phyloP scores from a whole-genome alignment of 306 rosid genomes.

The Fragaria iinumae region DNA sequence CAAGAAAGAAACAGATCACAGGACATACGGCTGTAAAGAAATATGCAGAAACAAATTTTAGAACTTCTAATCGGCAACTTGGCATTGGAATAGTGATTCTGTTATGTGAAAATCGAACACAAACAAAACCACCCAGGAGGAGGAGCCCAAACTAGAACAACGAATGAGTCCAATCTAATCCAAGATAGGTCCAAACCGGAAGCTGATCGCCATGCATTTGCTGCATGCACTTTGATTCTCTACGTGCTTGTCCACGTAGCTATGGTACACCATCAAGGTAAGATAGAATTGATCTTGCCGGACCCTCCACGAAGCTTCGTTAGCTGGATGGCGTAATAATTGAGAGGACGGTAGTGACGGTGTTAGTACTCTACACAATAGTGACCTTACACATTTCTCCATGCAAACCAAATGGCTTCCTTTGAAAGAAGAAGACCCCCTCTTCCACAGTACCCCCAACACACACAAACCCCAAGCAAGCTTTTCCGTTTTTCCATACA shows the following conservation, averaged over 20 bases:
- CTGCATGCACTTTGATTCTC: conserved; percentile 20
- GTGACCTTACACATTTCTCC: conserved; percentile 23
- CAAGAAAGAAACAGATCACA: not conserved
- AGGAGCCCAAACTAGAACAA: not conserved
- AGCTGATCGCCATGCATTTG: not conserved
- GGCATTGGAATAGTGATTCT: not conserved
- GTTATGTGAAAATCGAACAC: not conserved
- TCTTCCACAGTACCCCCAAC: too few species aligned
- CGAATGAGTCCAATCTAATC: not conserved
- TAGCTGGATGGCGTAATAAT: conserved; percentile 27
- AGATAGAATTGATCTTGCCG: not conserved
- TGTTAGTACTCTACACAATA: conserved; percentile 6
- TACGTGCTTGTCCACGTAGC: conserved; percentile 17
- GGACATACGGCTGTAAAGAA: not conserved
- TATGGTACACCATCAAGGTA: conserved; percentile 13
- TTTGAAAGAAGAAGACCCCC: conserved; percentile 15
- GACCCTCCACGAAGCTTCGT: conserved; percentile 42
- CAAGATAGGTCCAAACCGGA: not conserved
- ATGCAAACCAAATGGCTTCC: conserved; percentile 29
- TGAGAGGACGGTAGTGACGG: conserved; percentile 13
- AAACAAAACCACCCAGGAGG: not conserved
- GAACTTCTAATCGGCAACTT: not conserved
- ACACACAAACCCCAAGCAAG: not conserved
- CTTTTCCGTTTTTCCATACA: not conserved
- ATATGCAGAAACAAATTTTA: not conserved